Conservation (phyloP, 1,284 basidiomycete genomes). For the Tilletiopsis washingtonensis region DNA sequence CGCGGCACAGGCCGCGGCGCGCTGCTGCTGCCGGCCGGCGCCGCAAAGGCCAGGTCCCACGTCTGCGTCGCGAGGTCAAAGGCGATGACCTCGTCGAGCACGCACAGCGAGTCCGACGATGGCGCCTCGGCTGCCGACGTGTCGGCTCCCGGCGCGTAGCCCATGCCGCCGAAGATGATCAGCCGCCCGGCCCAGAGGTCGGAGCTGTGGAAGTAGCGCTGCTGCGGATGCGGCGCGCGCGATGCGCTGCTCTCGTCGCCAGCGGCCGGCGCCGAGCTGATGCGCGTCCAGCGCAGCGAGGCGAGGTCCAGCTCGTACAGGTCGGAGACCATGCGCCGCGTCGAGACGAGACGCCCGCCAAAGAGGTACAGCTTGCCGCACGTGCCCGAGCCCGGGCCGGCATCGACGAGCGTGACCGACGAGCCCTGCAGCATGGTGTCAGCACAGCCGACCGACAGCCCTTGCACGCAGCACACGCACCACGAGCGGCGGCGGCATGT, state of each 20-base stretch:
- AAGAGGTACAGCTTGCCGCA: slow-evolving; percentile 29
- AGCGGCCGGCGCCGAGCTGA: slow-evolving; percentile 4
- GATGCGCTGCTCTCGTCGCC: background rate
- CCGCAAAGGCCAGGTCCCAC: slow-evolving; percentile 27
- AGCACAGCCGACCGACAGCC: background rate
- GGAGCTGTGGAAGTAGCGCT: slow-evolving; percentile 41
- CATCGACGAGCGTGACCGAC: slow-evolving; percentile 32
- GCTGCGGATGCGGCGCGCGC: slow-evolving; percentile 21
- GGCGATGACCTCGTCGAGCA: slow-evolving; percentile 34
- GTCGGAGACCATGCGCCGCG: slow-evolving; percentile 33
- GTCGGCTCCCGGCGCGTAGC: slow-evolving; percentile 10
- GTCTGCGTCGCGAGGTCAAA: slow-evolving; percentile 27
- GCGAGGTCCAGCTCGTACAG: slow-evolving; percentile 34
- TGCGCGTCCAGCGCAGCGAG: slow-evolving; percentile 24
- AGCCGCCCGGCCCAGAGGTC: slow-evolving; percentile 38
- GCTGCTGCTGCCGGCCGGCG: background rate
- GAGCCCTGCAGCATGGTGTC: slow-evolving; percentile 19
- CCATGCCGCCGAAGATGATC: slow-evolving; percentile 42
- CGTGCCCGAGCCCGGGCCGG: background rate
- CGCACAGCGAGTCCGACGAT: slow-evolving; percentile 15
- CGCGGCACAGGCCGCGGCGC: slow-evolving; percentile 17
- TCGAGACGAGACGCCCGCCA: slow-evolving; percentile 38
- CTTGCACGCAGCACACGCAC: slow-evolving; percentile 7
- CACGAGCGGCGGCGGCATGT: slow-evolving; percentile 36
- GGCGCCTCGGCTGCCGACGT: background rate